These are phyloP conservation scores for Oryza punctata DNA, from an alignment of 176 grass and related monocot genomes.

Conservation along the genomic window DNA sequence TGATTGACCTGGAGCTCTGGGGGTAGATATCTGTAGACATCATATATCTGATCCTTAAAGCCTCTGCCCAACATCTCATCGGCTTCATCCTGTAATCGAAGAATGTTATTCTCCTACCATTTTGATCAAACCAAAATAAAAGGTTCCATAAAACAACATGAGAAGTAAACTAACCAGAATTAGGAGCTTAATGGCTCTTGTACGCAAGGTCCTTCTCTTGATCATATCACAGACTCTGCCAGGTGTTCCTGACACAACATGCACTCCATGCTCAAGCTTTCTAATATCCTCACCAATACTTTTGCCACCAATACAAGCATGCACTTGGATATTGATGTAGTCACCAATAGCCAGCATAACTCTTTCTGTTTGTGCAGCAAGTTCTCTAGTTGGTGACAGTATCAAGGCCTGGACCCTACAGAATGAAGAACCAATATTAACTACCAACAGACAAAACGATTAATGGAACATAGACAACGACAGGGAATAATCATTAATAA, in stretches of 20 bases:
- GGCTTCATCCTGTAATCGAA: constrained; percentile 72
- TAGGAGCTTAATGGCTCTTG: constrained; percentile 85
- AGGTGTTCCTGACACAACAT: constrained; percentile 88
- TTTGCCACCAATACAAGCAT: constrained; percentile 85
- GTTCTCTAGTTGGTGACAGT: constrained; percentile 84
- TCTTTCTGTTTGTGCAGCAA: constrained; percentile 81
- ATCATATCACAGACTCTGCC: constrained; percentile 88
- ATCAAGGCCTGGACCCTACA: constrained; percentile 85
- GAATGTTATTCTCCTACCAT: background rate
- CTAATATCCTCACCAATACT: constrained; percentile 87
- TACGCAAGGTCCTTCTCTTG: constrained; percentile 80
- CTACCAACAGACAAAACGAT: background rate
- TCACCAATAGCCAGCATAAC: constrained; percentile 77
- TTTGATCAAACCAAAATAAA: background rate
- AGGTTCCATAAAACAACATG: background rate
- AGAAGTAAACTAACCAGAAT: constrained; percentile 57
- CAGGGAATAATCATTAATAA: background rate
- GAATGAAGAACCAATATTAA: constrained; percentile 13
- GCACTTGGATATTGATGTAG: constrained; percentile 72
- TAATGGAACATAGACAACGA: background rate
- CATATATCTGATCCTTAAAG: constrained; percentile 98
- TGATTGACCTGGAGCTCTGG: constrained; percentile 74
- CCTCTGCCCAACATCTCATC: constrained; percentile 97
- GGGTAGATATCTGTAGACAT: constrained; percentile 87
- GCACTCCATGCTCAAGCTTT: constrained; percentile 78